phyloP scores from a whole-genome alignment of 352 stramenopile genomes.

The Globisporangium polare region DNA sequence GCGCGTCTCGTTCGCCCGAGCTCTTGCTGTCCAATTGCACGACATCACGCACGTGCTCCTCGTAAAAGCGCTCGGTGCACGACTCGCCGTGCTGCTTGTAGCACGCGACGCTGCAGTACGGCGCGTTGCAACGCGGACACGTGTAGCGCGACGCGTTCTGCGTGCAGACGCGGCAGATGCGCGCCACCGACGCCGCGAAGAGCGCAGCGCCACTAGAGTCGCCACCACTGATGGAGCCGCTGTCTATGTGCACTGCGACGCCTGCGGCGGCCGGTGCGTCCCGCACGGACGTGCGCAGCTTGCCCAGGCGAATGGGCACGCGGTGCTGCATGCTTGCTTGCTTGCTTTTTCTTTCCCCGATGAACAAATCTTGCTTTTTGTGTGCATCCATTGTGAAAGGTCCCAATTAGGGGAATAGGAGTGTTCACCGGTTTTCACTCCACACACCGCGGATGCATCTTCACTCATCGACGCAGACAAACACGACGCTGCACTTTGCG shows the following conservation, averaged over 20 bases:
- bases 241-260: slow-evolving; percentile 4
- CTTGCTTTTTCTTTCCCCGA: too few relatives aligned
- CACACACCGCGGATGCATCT: too few relatives aligned
- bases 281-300: slow-evolving; percentile 39
- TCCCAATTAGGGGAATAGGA: too few relatives aligned
- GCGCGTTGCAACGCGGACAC: slow-evolving; percentile 75
- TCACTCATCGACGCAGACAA: too few relatives aligned
- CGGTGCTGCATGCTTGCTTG: slow-evolving; percentile 21
- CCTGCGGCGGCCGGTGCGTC: slow-evolving; percentile 16
- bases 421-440: too few relatives aligned
- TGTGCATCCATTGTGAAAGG: too few relatives aligned
- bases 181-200: slow-evolving; percentile 29
- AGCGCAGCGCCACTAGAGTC: neutral
- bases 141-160: slow-evolving; percentile 63
- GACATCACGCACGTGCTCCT: slow-evolving; percentile 55
- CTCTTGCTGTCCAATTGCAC: slow-evolving; percentile 35
- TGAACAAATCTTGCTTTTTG: too few relatives aligned
- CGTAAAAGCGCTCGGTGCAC: slow-evolving; percentile 82
- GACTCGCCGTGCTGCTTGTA: slow-evolving; percentile 63
- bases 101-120: slow-evolving; percentile 78
- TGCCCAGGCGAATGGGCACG: slow-evolving; percentile 62
- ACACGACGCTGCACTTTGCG: too few relatives aligned
- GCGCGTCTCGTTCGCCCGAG: slow-evolving; percentile 17
- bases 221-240: neutral
- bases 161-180: slow-evolving; percentile 70